Evolutionary conservation across 768 basidiomycete genomes (phyloP), one percentile per base, ranked within the genome.

Genomic region (Russula earlei): DNA sequence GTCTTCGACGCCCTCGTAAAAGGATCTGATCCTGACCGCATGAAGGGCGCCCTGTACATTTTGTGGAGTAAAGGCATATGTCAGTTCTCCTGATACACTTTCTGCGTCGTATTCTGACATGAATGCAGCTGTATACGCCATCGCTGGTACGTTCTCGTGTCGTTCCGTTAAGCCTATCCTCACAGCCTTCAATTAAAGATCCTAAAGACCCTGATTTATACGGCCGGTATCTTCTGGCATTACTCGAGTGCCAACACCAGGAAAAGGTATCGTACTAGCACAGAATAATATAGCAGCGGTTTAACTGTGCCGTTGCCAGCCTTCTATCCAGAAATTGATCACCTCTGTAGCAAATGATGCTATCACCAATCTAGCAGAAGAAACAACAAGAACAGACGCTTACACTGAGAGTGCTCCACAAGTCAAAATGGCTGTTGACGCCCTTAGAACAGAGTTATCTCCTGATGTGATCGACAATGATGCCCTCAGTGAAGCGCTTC

Each of bases 41-140:
- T 96, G 83, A 98, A 98, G 71, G 95, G 95, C 8, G 91, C 91
- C 17, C 73, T 95, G 38, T 93, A 92, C 66, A 75, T 88, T 19
- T 69, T 90, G 10, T 82, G 82, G 72, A 83, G 84, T 63, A 87
- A 85, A 68, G 83, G 79, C 29, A 83, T 76, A 52, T 77, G 85
- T 85, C 59, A 42, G 79, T 62, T 37, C 12, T 49, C 4, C 24
- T 49, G 3, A 56, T 44, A 45, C 7, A 51, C 33, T 52, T 22
- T 34, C 11, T 31, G 22, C 58, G 55, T 66, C 47, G 63, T 19
- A 19, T 61, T 9, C 47, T 22, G 46, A 58, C 25, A 22, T 24
- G 17, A 25, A 44, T 31, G 22, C 53, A 83, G 85, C 82, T 60
- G 75, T 80, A 12, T 86, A 87, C 69, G 82, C 85, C 19, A 75